Percentiles rank a stretch among this genome's conserved stretches.
These are phyloP conservation scores for Cucumis melo DNA, from an alignment of 306 rosid genomes.

Conservation along the genomic window DNA sequence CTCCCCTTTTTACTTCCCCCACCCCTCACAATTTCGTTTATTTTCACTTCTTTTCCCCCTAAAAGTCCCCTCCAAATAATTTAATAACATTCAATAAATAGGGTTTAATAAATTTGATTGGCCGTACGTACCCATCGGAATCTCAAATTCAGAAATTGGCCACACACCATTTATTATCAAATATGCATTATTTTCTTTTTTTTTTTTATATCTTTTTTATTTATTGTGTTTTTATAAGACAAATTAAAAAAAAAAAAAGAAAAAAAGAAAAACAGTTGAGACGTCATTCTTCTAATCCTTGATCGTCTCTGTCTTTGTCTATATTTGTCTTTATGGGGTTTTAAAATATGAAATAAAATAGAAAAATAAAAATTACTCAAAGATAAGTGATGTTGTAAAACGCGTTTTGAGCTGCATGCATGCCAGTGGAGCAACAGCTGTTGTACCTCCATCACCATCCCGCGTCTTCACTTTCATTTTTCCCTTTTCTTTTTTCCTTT, in stretches of 20 bases:
- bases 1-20: not conserved
- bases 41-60: not conserved
- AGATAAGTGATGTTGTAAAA: conserved; percentile 8
- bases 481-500: too few relatives aligned
- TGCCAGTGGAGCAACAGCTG: conserved; percentile 78
- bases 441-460: conserved; percentile 3
- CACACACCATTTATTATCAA: not conserved
- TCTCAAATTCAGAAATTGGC: not conserved
- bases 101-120: not conserved
- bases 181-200: too few relatives aligned
- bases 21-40: not conserved
- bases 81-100: not conserved
- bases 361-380: not conserved
- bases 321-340: too few relatives aligned
- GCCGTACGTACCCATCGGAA: conserved; percentile 5
- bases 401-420: conserved; percentile 65
- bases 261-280: not conserved
- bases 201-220: too few relatives aligned
- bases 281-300: not conserved
- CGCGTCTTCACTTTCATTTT: not conserved
- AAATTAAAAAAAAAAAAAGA: too few relatives aligned
- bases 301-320: too few relatives aligned
- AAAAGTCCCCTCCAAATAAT: not conserved
- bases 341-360: too few relatives aligned
- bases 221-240: too few relatives aligned